Conservation (phyloP, 805 yeast species). For the Myxozyma nipponensis region DNA sequence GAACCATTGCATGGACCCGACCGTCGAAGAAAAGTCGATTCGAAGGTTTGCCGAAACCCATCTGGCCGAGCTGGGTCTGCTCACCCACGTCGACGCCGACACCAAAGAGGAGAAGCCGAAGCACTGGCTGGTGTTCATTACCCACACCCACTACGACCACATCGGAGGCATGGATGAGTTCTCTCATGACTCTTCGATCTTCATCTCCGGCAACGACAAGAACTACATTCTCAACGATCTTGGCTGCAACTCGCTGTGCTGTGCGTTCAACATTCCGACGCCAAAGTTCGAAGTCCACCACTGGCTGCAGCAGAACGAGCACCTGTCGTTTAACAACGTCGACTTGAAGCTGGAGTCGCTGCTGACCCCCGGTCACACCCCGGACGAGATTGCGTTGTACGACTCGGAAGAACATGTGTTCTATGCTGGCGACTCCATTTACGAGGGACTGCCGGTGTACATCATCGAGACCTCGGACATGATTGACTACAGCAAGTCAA, state of each 20-base stretch:
- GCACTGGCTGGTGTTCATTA: slow-evolving; percentile 27
- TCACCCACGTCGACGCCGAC: slow-evolving; percentile 14
- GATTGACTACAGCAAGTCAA: slow-evolving; percentile 17
- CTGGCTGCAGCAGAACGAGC: slow-evolving; percentile 27
- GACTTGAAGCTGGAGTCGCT: slow-evolving; percentile 24
- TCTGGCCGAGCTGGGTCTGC: slow-evolving; percentile 11
- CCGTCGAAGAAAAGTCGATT: slow-evolving; percentile 23
- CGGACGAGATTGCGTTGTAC: slow-evolving; percentile 27
- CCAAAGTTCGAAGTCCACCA: slow-evolving; percentile 25
- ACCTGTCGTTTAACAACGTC: slow-evolving; percentile 19
- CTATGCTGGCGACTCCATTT: slow-evolving; percentile 28
- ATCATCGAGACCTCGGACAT: slow-evolving; percentile 28
- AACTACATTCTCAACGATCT: slow-evolving; percentile 26
- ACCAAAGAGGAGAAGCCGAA: slow-evolving; percentile 13
- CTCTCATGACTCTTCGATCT: slow-evolving; percentile 23
- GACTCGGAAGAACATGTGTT: slow-evolving; percentile 25
- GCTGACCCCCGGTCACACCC: slow-evolving; percentile 28
- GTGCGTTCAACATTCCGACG: slow-evolving; percentile 26
- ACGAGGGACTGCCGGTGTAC: slow-evolving; percentile 26
- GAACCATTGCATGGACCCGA: slow-evolving; percentile 23
- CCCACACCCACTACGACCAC: slow-evolving; percentile 28
- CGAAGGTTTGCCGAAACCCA: slow-evolving; percentile 20
- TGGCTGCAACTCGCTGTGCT: slow-evolving; percentile 28
- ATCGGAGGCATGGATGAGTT: slow-evolving; percentile 27
- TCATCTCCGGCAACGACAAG: slow-evolving; percentile 22